Evolutionary conservation across 1,284 basidiomycete genomes (phyloP).

Genomic region (Hypsizygus ulmarius): DNA sequence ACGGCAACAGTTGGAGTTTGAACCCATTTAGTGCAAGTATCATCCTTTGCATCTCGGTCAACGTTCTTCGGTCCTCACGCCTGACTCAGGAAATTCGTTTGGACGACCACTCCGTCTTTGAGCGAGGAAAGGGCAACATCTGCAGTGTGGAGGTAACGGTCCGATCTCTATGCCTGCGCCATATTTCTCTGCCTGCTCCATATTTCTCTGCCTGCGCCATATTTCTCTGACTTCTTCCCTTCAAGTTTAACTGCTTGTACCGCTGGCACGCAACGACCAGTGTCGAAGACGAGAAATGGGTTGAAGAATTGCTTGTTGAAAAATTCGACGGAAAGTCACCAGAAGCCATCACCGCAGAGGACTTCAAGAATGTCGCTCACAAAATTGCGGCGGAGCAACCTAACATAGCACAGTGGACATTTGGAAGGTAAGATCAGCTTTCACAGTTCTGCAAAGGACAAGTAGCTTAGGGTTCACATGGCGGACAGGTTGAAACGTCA

Average conservation of each 20-base stretch:
- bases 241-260: constrained; percentile 79
- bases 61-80: not conserved
- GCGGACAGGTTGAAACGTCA: constrained; percentile 56
- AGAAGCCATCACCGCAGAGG: constrained; percentile 52
- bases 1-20: constrained; percentile 70
- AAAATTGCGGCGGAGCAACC: constrained; percentile 40
- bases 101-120: constrained; percentile 59
- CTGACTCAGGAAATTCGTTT: constrained; percentile 58
- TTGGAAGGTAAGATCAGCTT: constrained; percentile 47
- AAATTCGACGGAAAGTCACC: constrained; percentile 54
- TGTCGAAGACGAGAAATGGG: constrained; percentile 68
- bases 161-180: not conserved
- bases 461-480: constrained; percentile 9
- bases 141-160: constrained; percentile 69
- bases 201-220: constrained; percentile 3
- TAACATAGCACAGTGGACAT: constrained; percentile 63
- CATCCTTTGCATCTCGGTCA: not conserved
- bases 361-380: constrained; percentile 56
- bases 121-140: constrained; percentile 73
- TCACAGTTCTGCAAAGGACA: not conserved
- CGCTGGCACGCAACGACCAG: constrained; percentile 81
- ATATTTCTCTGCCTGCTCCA: constrained; percentile 6
- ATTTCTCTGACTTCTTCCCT: constrained; percentile 6
- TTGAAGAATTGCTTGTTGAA: constrained; percentile 42
- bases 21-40: constrained; percentile 58